A percentile compares a stretch with the other conserved stretches of the same genome.
Evolutionary conservation across 495 filamentous ascomycete genomes (phyloP).

Genomic region (Talaromyces ruber): DNA sequence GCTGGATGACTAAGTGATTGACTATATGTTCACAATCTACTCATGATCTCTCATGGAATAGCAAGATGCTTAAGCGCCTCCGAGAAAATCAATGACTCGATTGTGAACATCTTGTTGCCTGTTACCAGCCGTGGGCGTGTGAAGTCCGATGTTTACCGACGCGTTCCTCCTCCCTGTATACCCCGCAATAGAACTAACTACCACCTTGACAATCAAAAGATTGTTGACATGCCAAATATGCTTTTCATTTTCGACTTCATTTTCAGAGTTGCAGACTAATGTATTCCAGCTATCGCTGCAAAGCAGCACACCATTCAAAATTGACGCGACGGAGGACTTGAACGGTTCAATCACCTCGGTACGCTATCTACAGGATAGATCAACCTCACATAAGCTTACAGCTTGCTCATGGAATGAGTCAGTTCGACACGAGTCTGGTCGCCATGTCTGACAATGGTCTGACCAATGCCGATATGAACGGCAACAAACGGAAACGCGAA

Average conservation of each 20-base stretch:
- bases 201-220: neutral
- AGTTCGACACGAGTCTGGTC: constrained; percentile 8
- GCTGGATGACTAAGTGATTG: neutral
- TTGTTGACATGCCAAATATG: neutral
- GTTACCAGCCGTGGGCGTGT: neutral
- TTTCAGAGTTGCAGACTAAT: neutral
- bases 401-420: constrained; percentile 2
- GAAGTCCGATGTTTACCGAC: constrained; percentile 3
- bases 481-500: constrained; percentile 37
- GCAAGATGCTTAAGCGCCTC: neutral
- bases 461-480: constrained; percentile 26
- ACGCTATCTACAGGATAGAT: neutral
- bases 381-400: neutral
- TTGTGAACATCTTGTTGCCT: neutral
- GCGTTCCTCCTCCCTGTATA: neutral
- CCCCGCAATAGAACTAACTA: neutral
- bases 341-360: constrained; percentile 1
- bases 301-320: neutral
- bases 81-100: neutral
- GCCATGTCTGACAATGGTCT: constrained; percentile 36
- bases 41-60: neutral
- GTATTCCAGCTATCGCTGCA: neutral
- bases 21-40: neutral
- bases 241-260: neutral
- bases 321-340: neutral